phyloP scores from a whole-genome alignment of 202 grass and related monocot genomes.

The Schoenoplectus triqueter region DNA sequence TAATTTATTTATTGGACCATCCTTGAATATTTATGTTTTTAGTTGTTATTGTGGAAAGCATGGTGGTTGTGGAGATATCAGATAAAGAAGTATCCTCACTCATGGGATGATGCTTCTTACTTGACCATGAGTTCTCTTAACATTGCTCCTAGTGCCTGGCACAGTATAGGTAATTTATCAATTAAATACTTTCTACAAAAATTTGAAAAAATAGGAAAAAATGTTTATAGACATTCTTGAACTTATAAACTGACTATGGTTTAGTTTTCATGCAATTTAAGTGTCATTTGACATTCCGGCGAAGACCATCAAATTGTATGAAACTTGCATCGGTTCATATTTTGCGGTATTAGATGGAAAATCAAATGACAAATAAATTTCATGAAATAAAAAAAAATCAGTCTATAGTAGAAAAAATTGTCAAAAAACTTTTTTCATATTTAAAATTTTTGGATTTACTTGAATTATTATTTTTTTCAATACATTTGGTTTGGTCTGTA shows the following conservation, averaged over 20 bases:
- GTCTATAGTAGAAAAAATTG: not conserved
- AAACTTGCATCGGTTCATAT: not conserved
- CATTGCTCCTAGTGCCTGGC: conserved; percentile 60
- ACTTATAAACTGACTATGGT: not conserved
- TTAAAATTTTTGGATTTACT: not conserved
- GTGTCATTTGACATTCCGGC: not conserved
- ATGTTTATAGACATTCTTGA: not conserved
- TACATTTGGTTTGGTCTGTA: not conserved
- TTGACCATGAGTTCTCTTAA: conserved; percentile 75
- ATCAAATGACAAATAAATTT: too few species aligned
- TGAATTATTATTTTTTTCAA: not conserved
- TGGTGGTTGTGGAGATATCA: conserved; percentile 93
- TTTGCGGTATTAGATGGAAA: not conserved
- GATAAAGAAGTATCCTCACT: conserved; percentile 77
- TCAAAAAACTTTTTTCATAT: not conserved
- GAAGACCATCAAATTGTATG: not conserved
- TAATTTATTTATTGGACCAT: conserved; percentile 17
- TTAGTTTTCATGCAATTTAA: not conserved
- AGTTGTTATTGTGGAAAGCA: conserved; percentile 64
- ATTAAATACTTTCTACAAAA: not conserved
- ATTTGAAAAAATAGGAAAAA: not conserved
- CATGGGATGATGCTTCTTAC: conserved; percentile 94
- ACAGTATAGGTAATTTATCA: conserved; percentile 72
- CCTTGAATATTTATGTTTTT: conserved; percentile 35
- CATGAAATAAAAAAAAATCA: too few species aligned